Conservation (phyloP, 768 basidiomycete genomes). For the Leucosporidium scottii region DNA sequence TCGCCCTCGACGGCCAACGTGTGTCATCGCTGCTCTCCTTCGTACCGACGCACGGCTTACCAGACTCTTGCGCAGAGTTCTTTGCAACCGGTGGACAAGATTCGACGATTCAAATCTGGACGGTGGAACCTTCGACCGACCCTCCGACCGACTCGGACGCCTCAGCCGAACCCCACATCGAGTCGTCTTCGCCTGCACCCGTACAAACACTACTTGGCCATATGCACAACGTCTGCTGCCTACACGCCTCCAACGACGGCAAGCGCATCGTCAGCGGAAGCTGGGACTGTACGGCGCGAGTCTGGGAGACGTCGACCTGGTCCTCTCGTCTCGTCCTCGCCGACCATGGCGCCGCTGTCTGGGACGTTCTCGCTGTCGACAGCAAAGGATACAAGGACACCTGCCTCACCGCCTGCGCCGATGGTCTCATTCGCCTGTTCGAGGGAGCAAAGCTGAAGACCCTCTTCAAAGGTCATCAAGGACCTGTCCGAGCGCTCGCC, state of each 20-base stretch:
- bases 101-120: slow-evolving; percentile 75
- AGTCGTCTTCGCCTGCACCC: too few species aligned
- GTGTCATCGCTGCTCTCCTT: background rate
- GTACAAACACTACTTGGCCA: slow-evolving; percentile 73
- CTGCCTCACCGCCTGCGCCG: slow-evolving; percentile 65
- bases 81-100: slow-evolving; percentile 81
- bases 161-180: slow-evolving; percentile 52
- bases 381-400: slow-evolving; percentile 33
- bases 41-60: background rate
- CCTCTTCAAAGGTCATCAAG: slow-evolving; percentile 76
- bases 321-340: slow-evolving; percentile 64
- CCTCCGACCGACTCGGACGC: slow-evolving; percentile 44
- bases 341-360: slow-evolving; percentile 83
- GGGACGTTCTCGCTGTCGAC: slow-evolving; percentile 71
- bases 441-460: slow-evolving; percentile 50
- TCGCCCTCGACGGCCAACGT: background rate
- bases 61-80: slow-evolving; percentile 53
- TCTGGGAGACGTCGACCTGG: slow-evolving; percentile 48
- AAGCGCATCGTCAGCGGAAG: slow-evolving; percentile 16
- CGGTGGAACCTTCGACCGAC: slow-evolving; percentile 51
- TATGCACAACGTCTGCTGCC: slow-evolving; percentile 75
- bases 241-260: slow-evolving; percentile 51
- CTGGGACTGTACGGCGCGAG: slow-evolving; percentile 29
- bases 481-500: slow-evolving; percentile 74
- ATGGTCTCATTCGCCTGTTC: slow-evolving; percentile 74